A percentile compares a stretch with the other conserved stretches of the same genome.
phyloP scores from a whole-genome alignment of 257 asterid species.

The Solanum neorickii region DNA sequence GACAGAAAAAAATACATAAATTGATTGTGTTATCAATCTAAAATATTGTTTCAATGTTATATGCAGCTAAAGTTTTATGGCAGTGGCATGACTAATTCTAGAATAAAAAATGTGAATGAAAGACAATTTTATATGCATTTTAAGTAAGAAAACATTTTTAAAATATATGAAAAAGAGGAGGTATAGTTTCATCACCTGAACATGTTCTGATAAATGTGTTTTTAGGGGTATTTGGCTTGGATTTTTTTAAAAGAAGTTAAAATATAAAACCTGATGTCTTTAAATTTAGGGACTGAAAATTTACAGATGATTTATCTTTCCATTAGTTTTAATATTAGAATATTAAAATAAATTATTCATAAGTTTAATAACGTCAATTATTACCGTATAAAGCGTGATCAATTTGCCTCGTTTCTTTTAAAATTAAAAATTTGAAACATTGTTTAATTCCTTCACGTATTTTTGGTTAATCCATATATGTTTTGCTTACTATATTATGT shows the following conservation, averaged over 20 bases:
- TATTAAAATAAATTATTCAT: no score
- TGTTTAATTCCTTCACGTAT: neutral
- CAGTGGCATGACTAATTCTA: neutral
- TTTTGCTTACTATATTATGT: neutral
- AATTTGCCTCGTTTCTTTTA: no score
- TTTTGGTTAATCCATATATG: neutral
- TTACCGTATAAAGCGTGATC: no score
- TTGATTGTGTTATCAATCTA: no score
- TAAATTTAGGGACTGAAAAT: neutral
- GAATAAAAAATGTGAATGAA: neutral
- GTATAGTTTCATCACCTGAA: neutral
- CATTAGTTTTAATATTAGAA: no score
- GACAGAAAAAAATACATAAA: neutral
- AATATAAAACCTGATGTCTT: neutral
- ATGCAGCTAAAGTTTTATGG: neutral
- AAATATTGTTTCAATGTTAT: neutral
- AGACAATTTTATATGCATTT: neutral
- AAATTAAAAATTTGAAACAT: neutral
- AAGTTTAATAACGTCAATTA: no score
- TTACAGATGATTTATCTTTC: no score
- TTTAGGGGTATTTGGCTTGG: neutral
- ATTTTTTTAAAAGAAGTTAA: no score
- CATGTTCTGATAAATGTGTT: neutral
- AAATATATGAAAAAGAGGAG: neutral
- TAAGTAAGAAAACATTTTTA: neutral